Evolutionary conservation across 2,329 filamentous ascomycete genomes (phyloP), one percentile per base, ranked within the genome.

Genomic region (Lasiodiplodia sp.): DNA sequence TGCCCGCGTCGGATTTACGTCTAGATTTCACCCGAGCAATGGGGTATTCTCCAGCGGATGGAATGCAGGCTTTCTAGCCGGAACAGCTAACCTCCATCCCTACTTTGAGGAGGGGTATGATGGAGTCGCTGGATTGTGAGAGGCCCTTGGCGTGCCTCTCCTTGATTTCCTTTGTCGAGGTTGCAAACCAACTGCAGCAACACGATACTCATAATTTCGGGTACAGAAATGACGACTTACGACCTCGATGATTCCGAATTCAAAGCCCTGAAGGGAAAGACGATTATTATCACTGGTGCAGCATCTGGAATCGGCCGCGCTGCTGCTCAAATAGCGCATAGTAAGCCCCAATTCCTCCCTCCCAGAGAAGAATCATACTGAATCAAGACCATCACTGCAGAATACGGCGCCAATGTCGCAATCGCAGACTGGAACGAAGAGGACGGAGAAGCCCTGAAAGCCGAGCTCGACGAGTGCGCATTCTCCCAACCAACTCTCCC

Each of bases 231-330:
- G 63, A 55, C 63, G 31, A 66, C 63, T 1, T 66, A 66, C 51
- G 12, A 53, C 21, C 49, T 66, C 21, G 34, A 53, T 4, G 63
- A 66, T 23, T 14, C 62, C 11, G 63, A 66, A 12, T 66, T 66
- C 28, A 7, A 53, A 34, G 51, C 66, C 4, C 67, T 74, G 34
- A 69, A 71, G 38, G 71, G 69, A 10, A 71, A 71, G 66, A 72
- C 73, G 16, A 69, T 74, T 2, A 69, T 74, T 4, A 62, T 74
- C n/a, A 74, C 73, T 6, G 73, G 73, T 55, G 72, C 72, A 12
- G 73, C 72, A 11, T 72, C 71, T 2, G 73, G 73, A 12, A 74
- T 74, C 64, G 73, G 73, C 14, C 69, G 71, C 18, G 56, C 67
- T 18, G 70, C 73, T 11, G 72, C 72, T 3, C 69, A 66, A 6